These are phyloP conservation scores for Penicillium capsulatum DNA, from an alignment of 2,329 filamentous ascomycete species.

Conservation along the genomic window DNA sequence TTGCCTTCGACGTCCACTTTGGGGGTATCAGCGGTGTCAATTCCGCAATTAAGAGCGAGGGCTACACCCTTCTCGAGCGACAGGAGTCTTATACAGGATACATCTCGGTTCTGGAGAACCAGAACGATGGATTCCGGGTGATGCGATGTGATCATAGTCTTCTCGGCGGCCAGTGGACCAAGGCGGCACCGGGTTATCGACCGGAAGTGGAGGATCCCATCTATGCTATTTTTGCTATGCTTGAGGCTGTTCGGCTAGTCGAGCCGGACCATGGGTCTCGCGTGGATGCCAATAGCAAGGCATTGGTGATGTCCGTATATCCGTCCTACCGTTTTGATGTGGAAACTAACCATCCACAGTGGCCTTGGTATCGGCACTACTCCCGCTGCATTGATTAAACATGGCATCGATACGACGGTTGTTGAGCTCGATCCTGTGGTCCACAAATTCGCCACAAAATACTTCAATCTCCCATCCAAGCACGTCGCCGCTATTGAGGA, in stretches of 20 bases:
- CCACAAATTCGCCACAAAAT: conserved; percentile 73
- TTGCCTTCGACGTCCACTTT: conserved; percentile 70
- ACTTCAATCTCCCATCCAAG: conserved; percentile 74
- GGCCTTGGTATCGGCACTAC: conserved; percentile 91
- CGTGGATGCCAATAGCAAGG: conserved; percentile 65
- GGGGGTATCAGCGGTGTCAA: conserved; percentile 63
- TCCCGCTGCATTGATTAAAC: conserved; percentile 76
- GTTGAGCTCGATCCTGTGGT: conserved; percentile 93
- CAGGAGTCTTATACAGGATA: conserved; percentile 88
- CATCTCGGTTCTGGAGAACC: conserved; percentile 79
- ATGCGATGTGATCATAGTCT: conserved; percentile 93
- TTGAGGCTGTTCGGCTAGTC: conserved; percentile 84
- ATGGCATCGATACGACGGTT: conserved; percentile 87
- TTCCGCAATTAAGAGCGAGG: conserved; percentile 57
- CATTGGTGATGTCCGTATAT: conserved; percentile 71
- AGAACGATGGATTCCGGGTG: conserved; percentile 66
- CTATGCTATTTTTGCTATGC: conserved; percentile 92
- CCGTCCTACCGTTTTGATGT: not conserved
- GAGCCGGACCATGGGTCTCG: conserved; percentile 47
- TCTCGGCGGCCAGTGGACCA: conserved; percentile 85
- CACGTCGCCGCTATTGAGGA: conserved; percentile 79
- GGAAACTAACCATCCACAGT: conserved; percentile 41
- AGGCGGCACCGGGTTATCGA: conserved; percentile 46
- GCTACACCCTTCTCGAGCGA: conserved; percentile 74
- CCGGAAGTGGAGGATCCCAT: conserved; percentile 73